These are phyloP conservation scores for Biscutella laevigata DNA, from an alignment of 441 rosid genomes.

Conservation along the genomic window DNA sequence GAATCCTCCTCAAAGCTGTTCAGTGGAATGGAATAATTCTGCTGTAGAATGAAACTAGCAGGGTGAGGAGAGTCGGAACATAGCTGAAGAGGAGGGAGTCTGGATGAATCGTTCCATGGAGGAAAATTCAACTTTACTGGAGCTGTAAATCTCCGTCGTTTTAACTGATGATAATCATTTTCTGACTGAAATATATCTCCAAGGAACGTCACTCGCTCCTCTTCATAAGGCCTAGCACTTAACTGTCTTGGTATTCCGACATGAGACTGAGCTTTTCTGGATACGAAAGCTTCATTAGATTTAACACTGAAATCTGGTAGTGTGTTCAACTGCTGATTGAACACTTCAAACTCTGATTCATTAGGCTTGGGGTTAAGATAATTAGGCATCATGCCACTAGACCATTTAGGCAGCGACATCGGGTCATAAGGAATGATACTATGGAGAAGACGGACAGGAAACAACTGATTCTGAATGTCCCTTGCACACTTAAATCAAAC, in stretches of 20 bases:
- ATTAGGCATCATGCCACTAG: not conserved
- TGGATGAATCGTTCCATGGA: not conserved
- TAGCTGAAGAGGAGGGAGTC: conserved; percentile 2
- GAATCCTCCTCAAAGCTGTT: conserved; percentile 2
- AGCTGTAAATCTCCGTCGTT: not conserved
- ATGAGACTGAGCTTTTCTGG: not conserved
- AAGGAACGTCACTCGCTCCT: not conserved
- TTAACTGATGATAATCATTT: not conserved
- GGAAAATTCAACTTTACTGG: not conserved
- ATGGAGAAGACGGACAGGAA: too few relatives aligned
- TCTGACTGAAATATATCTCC: not conserved
- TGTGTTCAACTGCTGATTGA: not conserved
- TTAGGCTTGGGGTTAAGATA: not conserved
- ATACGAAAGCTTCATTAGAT: not conserved
- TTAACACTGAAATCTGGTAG: not conserved
- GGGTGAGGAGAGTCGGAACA: not conserved
- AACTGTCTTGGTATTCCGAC: not conserved
- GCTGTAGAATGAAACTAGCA: not conserved
- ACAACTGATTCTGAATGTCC: not conserved
- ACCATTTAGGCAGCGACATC: not conserved
- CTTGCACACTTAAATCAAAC: not conserved
- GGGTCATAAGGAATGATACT: too few relatives aligned
- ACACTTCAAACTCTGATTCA: not conserved
- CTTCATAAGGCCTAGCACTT: not conserved
- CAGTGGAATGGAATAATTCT: not conserved